Base-by-base conservation (phyloP, 257 asterid species). In the Buddleja alternifolia region DNA sequence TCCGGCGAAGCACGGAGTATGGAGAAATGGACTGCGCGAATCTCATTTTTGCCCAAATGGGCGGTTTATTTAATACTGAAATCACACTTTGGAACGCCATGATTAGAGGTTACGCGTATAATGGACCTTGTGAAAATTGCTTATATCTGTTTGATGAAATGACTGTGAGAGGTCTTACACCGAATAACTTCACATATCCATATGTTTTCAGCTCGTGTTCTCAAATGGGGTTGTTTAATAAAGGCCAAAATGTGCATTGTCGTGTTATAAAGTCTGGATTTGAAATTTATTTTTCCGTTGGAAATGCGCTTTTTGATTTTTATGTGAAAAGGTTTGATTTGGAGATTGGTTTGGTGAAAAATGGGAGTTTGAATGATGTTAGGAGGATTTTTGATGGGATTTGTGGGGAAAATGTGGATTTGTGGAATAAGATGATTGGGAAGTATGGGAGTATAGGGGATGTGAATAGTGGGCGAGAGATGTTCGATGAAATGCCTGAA, bases 131-230 rank as follows among this genome's bases (percentile, higher is more conserved):
- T 21, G 45, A 19, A 5, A 37, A 41, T 9, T 75, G 81, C 79
- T 2, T 77, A 7, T 40, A 45, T 16, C 74, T 82, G 82, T 84
- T 67, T 52, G 84, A 84, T 60, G 87, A 82, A 80, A 84, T 82
- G 85, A 45, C 66, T 56, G 58, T 24, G 9, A 75, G 87, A 72
- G 78, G 78, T 17, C 72, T 82, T 32, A 44, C 25, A 41, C 79
- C 88, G 51, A 79, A 84, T 73, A 77, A 84, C 48, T 82, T 73
- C 69, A 82, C 85, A 1, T 82, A 75, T 60, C 87, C 87, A 0
- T 82, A 77, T 53, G 82, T 79, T 60, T 67, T 82, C 12, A 79
- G 40, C 63, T 45, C 85, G 9, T 79, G 84, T 76, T 70, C 73
- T 32, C 68, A 69, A 17, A 66, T 84, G 82, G 82, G 82, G 48